phyloP scores from a whole-genome alignment of 2,329 filamentous ascomycete genomes.

The Colletotrichum sansevieriae region DNA sequence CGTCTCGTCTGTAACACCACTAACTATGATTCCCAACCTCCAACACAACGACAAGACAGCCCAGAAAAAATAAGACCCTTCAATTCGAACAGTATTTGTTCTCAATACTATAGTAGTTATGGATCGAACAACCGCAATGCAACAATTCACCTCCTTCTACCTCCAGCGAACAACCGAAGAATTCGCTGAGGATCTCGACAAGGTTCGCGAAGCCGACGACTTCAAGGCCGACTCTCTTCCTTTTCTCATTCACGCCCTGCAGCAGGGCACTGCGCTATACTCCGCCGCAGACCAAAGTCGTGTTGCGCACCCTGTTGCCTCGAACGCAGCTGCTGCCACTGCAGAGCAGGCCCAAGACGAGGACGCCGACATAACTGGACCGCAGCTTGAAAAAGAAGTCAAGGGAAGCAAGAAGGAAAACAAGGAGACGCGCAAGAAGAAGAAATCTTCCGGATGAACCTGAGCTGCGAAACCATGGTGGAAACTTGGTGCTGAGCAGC shows the following conservation, averaged over 20 bases:
- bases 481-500: too few species aligned
- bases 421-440: slow-evolving; percentile 29
- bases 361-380: slow-evolving; percentile 24
- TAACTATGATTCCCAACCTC: not conserved
- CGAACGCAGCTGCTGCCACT: not conserved
- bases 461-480: too few species aligned
- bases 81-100: not conserved
- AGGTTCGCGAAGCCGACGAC: slow-evolving; percentile 76
- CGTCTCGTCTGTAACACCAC: not conserved
- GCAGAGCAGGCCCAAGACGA: slow-evolving; percentile 10
- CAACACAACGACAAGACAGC: too few species aligned
- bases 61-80: too few species aligned
- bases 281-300: slow-evolving; percentile 57
- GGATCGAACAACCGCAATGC: slow-evolving; percentile 9
- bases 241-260: slow-evolving; percentile 75
- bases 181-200: slow-evolving; percentile 80
- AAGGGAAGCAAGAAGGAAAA: slow-evolving; percentile 32
- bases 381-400: slow-evolving; percentile 12
- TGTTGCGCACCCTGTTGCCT: slow-evolving; percentile 32
- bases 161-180: slow-evolving; percentile 77
- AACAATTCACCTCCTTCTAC: slow-evolving; percentile 74
- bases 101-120: not conserved
- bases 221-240: slow-evolving; percentile 75
- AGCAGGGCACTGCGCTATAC: slow-evolving; percentile 76
- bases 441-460: slow-evolving; percentile 28